Base-by-base conservation (phyloP, 176 grass and related monocot species). In the Hordeum marinum region DNA sequence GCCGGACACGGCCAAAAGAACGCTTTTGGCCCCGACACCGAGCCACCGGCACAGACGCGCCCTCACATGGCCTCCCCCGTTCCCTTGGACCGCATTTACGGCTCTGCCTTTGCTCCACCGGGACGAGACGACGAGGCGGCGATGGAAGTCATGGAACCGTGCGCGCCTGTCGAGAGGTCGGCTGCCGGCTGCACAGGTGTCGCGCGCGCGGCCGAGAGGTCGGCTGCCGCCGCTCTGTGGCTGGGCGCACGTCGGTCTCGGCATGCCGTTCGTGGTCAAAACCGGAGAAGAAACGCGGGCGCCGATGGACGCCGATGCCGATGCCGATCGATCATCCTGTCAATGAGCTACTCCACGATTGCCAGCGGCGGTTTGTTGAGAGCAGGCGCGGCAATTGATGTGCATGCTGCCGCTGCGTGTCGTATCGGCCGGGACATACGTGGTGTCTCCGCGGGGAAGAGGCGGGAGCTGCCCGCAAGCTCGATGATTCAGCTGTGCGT, bases 1-100 rank as follows among this genome's bases (percentile, higher is more conserved):
- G 86, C 81, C 76, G 43, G 87, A 80, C 26, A 27, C 4, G 3
- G 42, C 65, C 88, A 59, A 83, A 34, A 13, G 9, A 72, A 15
- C 18, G 64, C 88, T 82, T 86, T 82, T 70, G 9, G 9, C 2
- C 17, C 50, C 50, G 50, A 20, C 50, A 54, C 50, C 50, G 17
- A 54, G 50, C 20, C 50, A 15, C 50, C 6, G 31, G 6, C 35
- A n/a, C 73, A 10, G 32, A 21, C 54, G 6, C 3, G 31, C 63
- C 31, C 55, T 59, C 63, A 67, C 61, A 63, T 31, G 2, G 45
- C 8, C 43, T 52, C 43, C 0, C 32, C 2, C 4, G 1, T 34
- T 34, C 13, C 45, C 9, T 41, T 13, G 32, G 57, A 72, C 32
- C 65, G 57, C 26, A 73, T 84, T 80, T 35, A 84, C 81, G 12